Conservation (phyloP, 192 early-diverging fungal species). For the Coemansia sp. region DNA sequence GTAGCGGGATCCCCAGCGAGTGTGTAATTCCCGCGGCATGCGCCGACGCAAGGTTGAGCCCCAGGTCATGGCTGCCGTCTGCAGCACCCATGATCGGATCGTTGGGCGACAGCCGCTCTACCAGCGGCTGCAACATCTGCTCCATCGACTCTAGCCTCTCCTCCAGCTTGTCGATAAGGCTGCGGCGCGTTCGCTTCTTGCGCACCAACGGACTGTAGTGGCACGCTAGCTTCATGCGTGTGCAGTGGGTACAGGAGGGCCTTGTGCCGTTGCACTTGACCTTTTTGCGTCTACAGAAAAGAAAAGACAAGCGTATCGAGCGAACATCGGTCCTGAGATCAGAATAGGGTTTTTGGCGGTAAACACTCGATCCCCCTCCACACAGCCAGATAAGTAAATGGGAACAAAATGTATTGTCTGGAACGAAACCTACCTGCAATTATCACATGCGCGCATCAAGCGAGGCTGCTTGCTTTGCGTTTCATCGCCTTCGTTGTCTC, state of each 20-base stretch:
- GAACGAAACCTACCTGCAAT: slow-evolving; percentile 29
- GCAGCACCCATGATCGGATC: slow-evolving; percentile 42
- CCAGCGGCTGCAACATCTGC: slow-evolving; percentile 56
- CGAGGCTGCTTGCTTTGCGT: slow-evolving; percentile 32
- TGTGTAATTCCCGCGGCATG: slow-evolving; percentile 33
- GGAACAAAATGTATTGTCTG: background rate
- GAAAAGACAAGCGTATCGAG: background rate
- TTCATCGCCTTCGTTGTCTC: slow-evolving; percentile 22
- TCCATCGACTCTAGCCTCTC: slow-evolving; percentile 54
- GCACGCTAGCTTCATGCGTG: slow-evolving; percentile 52
- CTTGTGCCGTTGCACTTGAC: slow-evolving; percentile 55
- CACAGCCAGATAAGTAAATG: background rate
- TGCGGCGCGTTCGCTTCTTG: slow-evolving; percentile 55
- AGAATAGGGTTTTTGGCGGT: no score
- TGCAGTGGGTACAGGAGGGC: slow-evolving; percentile 54
- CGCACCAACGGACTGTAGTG: slow-evolving; percentile 57
- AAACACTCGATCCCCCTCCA: no score
- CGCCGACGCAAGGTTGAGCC: slow-evolving; percentile 48
- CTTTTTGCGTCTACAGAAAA: slow-evolving; percentile 44
- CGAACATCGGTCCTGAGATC: no score
- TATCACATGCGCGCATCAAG: slow-evolving; percentile 56
- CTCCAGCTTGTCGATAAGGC: slow-evolving; percentile 54
- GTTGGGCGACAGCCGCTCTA: slow-evolving; percentile 52
- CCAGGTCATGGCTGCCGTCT: slow-evolving; percentile 25
- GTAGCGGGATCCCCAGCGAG: slow-evolving; percentile 27